Base-by-base conservation (phyloP, 2,329 filamentous ascomycete genomes). In the Penicillium sp. region DNA sequence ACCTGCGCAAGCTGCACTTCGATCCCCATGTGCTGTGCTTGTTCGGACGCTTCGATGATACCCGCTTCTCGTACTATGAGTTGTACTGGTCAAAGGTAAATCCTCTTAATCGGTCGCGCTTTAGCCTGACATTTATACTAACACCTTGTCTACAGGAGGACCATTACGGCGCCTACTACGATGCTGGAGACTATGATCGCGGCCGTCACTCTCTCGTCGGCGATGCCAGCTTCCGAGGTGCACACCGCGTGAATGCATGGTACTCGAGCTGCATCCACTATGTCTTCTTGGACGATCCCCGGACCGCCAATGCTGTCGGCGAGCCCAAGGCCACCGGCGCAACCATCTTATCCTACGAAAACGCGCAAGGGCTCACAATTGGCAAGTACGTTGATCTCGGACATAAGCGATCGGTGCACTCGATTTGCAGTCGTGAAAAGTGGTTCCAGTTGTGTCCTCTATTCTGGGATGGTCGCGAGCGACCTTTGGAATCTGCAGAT, bases 41-140 rank as follows among this genome's bases (percentile, higher is more conserved):
- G 46, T 78, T 93, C 58, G 90, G 86, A 7, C 82, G 83, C 27
- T 93, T 91, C 71, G 84, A 93, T 56, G 87, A 89, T 31, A 81
- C 80, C 2, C 83, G 79, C 48, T 93, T 93, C 71, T 86, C 88
- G 0, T 93, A 93, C 71, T 92, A 90, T 70, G 90, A 93, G 72
- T 79, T 92, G 2, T 93, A 92, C 73, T 93, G 89, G 89, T 87
- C 86, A 37, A 86, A 86, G 78, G 82, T 84, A 75, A 61, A 73
- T 65, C 23, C 49, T 35, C 29, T n/a, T 25, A 21, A 9, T 35
- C n/a, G 3, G 3, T 49, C n/a, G 10, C 5, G 1, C 31, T 38
- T 25, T 33, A 42, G 12, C 7, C 4, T 6, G 6, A 35, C 17
- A 33, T 37, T 15, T 9, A 41, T 31, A 19, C 56, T 61, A 43